Conservation (phyloP, 352 stramenopile species). For the Pythium rishiriense region DNA sequence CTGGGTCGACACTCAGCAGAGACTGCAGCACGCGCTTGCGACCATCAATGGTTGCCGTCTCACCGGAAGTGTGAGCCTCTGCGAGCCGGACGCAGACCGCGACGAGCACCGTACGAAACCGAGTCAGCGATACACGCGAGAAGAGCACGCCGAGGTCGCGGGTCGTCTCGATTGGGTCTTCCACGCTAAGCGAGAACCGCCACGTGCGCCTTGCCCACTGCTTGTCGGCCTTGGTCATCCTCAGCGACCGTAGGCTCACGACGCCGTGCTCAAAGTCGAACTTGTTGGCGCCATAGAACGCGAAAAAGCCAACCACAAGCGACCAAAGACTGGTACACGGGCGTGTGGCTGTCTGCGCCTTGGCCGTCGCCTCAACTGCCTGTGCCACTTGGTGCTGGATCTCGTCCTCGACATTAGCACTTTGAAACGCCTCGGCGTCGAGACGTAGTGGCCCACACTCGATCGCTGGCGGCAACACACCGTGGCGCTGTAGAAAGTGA, state of each 20-base stretch:
- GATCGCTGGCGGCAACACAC: slow-evolving; percentile 42
- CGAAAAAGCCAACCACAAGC: slow-evolving; percentile 66
- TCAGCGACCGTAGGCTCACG: slow-evolving; percentile 48
- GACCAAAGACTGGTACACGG: slow-evolving; percentile 24
- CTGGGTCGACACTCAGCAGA: neutral
- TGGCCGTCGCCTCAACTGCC: neutral
- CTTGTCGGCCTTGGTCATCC: slow-evolving; percentile 46
- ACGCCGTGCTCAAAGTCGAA: slow-evolving; percentile 72
- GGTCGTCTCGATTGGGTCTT: slow-evolving; percentile 75
- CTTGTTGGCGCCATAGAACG: slow-evolving; percentile 61
- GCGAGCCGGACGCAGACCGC: slow-evolving; percentile 11
- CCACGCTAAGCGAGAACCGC: slow-evolving; percentile 53
- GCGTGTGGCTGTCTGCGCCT: neutral
- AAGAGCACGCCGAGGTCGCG: slow-evolving; percentile 73
- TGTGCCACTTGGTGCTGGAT: slow-evolving; percentile 9
- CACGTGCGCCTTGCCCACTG: slow-evolving; percentile 45
- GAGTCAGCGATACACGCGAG: slow-evolving; percentile 50
- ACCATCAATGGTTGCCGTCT: neutral
- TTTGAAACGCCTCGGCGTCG: slow-evolving; percentile 3
- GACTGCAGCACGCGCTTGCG: slow-evolving; percentile 7
- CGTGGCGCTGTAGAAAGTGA: slow-evolving; percentile 60
- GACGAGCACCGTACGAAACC: slow-evolving; percentile 54
- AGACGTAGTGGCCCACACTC: slow-evolving; percentile 32
- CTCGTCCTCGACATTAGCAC: neutral
- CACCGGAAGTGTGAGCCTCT: neutral